phyloP scores from a whole-genome alignment of 2,329 filamentous ascomycete species.

The Coniella lustricola region DNA sequence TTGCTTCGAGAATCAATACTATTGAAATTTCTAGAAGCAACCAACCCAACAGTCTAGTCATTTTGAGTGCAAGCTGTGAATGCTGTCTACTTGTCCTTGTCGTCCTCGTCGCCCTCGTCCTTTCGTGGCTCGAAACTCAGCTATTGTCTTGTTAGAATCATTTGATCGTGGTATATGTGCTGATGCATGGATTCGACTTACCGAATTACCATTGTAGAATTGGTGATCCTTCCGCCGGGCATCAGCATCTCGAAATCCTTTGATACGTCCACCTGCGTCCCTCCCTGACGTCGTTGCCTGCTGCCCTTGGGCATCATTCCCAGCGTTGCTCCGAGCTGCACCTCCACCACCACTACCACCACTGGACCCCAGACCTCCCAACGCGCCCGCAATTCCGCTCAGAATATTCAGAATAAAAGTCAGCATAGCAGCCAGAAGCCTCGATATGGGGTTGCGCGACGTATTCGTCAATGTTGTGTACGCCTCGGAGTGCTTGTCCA shows the following conservation, averaged over 20 bases:
- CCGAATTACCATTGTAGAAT: slow-evolving; percentile 88
- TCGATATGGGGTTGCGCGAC: slow-evolving; percentile 24
- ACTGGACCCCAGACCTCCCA: slow-evolving; percentile 14
- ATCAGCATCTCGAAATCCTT: slow-evolving; percentile 47
- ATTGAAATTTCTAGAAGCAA: slow-evolving; percentile 13
- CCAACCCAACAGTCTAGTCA: background rate
- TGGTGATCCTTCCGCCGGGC: slow-evolving; percentile 55
- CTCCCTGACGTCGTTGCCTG: slow-evolving; percentile 19
- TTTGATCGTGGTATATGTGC: background rate
- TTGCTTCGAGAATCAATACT: slow-evolving; percentile 17
- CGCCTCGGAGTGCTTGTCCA: slow-evolving; percentile 41
- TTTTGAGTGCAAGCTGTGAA: background rate
- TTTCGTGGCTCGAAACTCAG: slow-evolving; percentile 62
- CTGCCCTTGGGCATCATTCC: background rate
- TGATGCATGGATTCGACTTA: slow-evolving; percentile 34
- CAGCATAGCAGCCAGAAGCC: slow-evolving; percentile 21
- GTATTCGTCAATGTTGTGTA: slow-evolving; percentile 26
- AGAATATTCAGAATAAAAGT: slow-evolving; percentile 13
- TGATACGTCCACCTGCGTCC: slow-evolving; percentile 22
- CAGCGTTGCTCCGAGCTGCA: background rate
- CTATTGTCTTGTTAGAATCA: slow-evolving; percentile 34
- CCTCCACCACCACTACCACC: background rate
- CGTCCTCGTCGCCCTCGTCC: slow-evolving; percentile 53
- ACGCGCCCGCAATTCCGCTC: slow-evolving; percentile 6
- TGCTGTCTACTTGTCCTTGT: slow-evolving; percentile 22